Conservation (phyloP, 805 yeast species). For the Nakazawaea ambrosiae region DNA sequence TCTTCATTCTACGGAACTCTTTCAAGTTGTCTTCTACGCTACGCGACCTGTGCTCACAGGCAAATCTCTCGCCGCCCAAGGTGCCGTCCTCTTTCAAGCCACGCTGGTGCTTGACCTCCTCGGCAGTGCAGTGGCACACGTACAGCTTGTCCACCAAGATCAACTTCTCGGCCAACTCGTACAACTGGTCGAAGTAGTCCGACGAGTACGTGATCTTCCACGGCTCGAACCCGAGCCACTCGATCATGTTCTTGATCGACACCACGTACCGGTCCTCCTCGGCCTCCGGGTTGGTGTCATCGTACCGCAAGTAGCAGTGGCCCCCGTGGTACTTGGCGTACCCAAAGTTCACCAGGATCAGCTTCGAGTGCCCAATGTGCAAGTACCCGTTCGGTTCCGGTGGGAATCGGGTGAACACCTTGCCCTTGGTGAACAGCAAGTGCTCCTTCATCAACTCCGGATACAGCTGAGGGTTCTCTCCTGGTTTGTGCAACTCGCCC, state of each 20-base stretch:
- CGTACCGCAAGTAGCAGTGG: constrained; percentile 85
- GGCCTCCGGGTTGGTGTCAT: constrained; percentile 98
- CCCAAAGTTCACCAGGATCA: constrained; percentile 97
- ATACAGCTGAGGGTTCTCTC: constrained; percentile 86
- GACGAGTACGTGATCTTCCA: constrained; percentile 94
- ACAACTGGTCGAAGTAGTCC: constrained; percentile 87
- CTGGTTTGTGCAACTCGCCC: constrained; percentile 92
- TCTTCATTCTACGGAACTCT: constrained; percentile 87
- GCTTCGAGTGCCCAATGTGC: constrained; percentile 97
- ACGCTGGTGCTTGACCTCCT: constrained; percentile 82
- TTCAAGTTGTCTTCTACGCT: constrained; percentile 65
- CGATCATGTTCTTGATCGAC: constrained; percentile 75
- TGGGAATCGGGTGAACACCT: constrained; percentile 91
- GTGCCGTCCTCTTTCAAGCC: constrained; percentile 91
- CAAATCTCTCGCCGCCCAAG: constrained; percentile 85
- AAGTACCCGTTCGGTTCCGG: constrained; percentile 98
- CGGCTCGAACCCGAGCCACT: constrained; percentile 93
- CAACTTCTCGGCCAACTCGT: constrained; percentile 80
- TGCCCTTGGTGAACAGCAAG: constrained; percentile 68
- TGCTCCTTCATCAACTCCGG: constrained; percentile 83
- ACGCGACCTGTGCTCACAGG: constrained; percentile 71
- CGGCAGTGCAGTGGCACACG: constrained; percentile 90
- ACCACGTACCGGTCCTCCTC: constrained; percentile 90
- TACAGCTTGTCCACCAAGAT: constrained; percentile 71
- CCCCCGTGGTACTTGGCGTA: constrained; percentile 85